Base-by-base conservation (phyloP, 306 rosid genomes). In the Medicago lupulina region DNA sequence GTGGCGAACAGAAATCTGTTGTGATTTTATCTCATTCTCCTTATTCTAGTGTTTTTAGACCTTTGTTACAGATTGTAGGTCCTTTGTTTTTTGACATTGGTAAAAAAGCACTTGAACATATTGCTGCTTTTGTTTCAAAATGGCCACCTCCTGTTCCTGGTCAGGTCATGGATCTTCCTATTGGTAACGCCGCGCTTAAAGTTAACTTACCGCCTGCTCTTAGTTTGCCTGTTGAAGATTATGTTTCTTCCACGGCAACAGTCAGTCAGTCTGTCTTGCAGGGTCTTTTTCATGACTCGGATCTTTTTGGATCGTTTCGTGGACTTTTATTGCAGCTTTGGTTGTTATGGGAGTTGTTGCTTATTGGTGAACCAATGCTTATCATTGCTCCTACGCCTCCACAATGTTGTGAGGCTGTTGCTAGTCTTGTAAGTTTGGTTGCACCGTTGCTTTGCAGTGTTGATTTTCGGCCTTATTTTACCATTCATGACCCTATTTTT, bases 1-100 rank as follows among this genome's bases (percentile, higher is more conserved):
- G 98, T n/a, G 98, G 98, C 43, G 97, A 93, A 79, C 98, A 93
- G 83, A 93, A 93, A 74, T 93, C 98, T 47, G 97, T 93, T 64
- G 98, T 93, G 17, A 88, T 93, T 63, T 79, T 93, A 82, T 88
- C 98, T 8, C 84, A 78, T 19, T 66, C 57, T 82, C 98, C 98
- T 67, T 93, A 80, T 83, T 87, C 97, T 41, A 86, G 90, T 73
- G 96, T 93, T 76, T 91, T 91, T 71, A 89, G 86, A 80, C 98
- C 98, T 39, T 83, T 93, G 88, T 83, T 93, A 79, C 98, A 93
- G 79, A 93, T 93, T 68, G 83, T 93, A 84, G 98, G 97, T 79
- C 98, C 98, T 57, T 74, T 93, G 71, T 93, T 84, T 86, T 93
- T 93, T 61, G 97, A 93, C 53, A 82, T 89, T 61, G 98, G 98